Conservation (phyloP, 2,329 filamentous ascomycete genomes). For the Cadophora luteo-olivacea region DNA sequence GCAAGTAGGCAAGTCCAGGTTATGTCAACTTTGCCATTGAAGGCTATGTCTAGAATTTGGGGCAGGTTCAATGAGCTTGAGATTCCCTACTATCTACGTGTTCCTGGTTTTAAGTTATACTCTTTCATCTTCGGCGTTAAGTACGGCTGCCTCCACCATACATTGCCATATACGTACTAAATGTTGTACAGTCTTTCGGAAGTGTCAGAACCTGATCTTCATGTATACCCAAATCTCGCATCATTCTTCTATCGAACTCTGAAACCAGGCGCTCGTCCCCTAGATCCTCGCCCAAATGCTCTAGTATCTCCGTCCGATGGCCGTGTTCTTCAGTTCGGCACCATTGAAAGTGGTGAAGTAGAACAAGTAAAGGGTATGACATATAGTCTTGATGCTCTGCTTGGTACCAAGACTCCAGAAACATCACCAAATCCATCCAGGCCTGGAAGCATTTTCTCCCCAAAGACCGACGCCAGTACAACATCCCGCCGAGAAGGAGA, state of each 20-base stretch:
- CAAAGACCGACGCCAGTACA: slow-evolving; percentile 32
- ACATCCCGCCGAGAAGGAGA: slow-evolving; percentile 44
- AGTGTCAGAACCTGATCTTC: slow-evolving; percentile 86
- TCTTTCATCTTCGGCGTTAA: slow-evolving; percentile 77
- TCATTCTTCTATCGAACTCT: slow-evolving; percentile 97
- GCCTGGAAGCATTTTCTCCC: slow-evolving; percentile 56
- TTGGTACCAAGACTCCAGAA: slow-evolving; percentile 70
- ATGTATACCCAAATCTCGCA: slow-evolving; percentile 88
- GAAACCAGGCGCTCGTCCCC: slow-evolving; percentile 84
- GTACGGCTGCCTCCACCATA: slow-evolving; percentile 44
- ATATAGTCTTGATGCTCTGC: slow-evolving; percentile 90
- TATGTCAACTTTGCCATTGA: slow-evolving; percentile 76
- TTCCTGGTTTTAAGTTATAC: slow-evolving; percentile 78
- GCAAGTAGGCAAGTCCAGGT: slow-evolving; percentile 68
- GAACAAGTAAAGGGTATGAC: slow-evolving; percentile 99
- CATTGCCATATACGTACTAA: slow-evolving; percentile 30
- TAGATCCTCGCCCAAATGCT: slow-evolving; percentile 81
- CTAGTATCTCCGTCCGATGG: slow-evolving; percentile 91
- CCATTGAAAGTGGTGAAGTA: slow-evolving; percentile 91
- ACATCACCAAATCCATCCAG: slow-evolving; percentile 40
- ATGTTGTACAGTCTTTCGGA: slow-evolving; percentile 70
- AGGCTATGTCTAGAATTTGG: slow-evolving; percentile 75
- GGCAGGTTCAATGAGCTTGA: slow-evolving; percentile 76
- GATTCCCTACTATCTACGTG: slow-evolving; percentile 72
- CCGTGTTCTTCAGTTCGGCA: slow-evolving; percentile 87